A percentile compares a stretch with the other conserved stretches of the same genome.
Conservation (phyloP, 2,329 filamentous ascomycete species). For the Triangularia verruculosa region DNA sequence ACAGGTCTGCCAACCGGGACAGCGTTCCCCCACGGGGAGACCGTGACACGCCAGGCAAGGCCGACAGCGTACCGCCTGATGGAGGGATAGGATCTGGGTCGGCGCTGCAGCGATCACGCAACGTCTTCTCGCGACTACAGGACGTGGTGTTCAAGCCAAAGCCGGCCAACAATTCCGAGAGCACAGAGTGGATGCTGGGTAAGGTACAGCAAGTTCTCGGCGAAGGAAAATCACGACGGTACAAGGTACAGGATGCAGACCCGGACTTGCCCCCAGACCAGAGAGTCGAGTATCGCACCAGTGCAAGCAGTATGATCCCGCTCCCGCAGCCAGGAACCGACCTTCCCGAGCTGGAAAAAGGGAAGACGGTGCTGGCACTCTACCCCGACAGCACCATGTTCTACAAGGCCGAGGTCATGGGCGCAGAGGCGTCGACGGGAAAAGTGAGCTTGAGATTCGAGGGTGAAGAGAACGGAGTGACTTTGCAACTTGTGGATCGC, state of each 20-base stretch:
- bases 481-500: slow-evolving; percentile 71
- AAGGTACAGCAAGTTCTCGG: slow-evolving; percentile 73
- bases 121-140: slow-evolving; percentile 59
- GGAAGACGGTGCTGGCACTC: slow-evolving; percentile 71
- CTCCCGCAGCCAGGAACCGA: slow-evolving; percentile 59
- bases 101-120: slow-evolving; percentile 45
- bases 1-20: slow-evolving; percentile 34
- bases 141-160: slow-evolving; percentile 66
- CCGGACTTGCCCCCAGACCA: slow-evolving; percentile 63
- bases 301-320: slow-evolving; percentile 71
- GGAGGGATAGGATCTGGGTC: slow-evolving; percentile 34
- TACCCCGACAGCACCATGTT: slow-evolving; percentile 85
- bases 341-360: slow-evolving; percentile 60
- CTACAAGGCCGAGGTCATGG: slow-evolving; percentile 79
- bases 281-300: slow-evolving; percentile 67
- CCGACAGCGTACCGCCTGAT: slow-evolving; percentile 53
- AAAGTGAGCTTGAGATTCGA: slow-evolving; percentile 72
- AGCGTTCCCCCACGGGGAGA: slow-evolving; percentile 40
- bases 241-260: slow-evolving; percentile 77
- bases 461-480: slow-evolving; percentile 71
- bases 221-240: slow-evolving; percentile 73
- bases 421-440: slow-evolving; percentile 51
- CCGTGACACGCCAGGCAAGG: slow-evolving; percentile 54
- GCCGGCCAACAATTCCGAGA: slow-evolving; percentile 44
- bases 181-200: slow-evolving; percentile 69